Percentiles rank a stretch among this genome's conserved stretches.
Evolutionary conservation across 2,329 filamentous ascomycete species (phyloP).

Genomic region (Fusarium neocosmosporiellum): DNA sequence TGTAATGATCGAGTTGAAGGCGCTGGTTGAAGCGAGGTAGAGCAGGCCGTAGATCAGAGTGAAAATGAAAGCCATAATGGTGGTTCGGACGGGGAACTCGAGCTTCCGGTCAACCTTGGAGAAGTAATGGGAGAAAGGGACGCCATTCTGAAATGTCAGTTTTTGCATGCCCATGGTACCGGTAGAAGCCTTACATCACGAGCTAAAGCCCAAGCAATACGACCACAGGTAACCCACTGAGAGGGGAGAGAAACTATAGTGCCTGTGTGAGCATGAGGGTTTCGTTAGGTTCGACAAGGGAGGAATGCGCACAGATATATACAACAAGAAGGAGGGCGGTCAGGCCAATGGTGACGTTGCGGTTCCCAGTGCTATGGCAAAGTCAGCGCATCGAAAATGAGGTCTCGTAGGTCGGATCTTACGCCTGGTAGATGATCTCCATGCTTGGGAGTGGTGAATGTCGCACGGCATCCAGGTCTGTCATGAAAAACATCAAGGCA

Average conservation of each 20-base stretch:
- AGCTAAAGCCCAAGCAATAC: slow-evolving; percentile 7
- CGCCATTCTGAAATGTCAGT: not conserved
- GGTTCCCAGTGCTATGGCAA: slow-evolving; percentile 3
- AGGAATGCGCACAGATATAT: not conserved
- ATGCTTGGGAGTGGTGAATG: slow-evolving; percentile 19
- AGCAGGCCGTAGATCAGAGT: slow-evolving; percentile 16
- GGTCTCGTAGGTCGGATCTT: not conserved
- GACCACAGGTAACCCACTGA: slow-evolving; percentile 5
- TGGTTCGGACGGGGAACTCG: slow-evolving; percentile 5
- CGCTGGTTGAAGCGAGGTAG: slow-evolving; percentile 17
- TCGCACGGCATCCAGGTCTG: slow-evolving; percentile 11
- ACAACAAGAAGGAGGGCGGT: not conserved
- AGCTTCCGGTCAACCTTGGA: slow-evolving; percentile 1
- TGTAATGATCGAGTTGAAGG: slow-evolving; percentile 25
- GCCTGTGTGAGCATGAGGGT: not conserved
- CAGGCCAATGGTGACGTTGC: slow-evolving; percentile 4
- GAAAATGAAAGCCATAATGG: not conserved
- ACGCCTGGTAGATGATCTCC: slow-evolving; percentile 22
- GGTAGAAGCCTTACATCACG: not conserved
- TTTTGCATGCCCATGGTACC: no score
- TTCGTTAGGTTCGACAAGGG: no score
- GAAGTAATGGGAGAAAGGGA: not conserved
- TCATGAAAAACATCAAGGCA: slow-evolving; percentile 22
- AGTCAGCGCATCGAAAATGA: not conserved
- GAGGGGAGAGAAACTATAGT: slow-evolving; percentile 2